A percentile compares a stretch with the other conserved stretches of the same genome.
Conservation (phyloP, 1,139 yeast species). For the Kodamaea ohmeri region DNA sequence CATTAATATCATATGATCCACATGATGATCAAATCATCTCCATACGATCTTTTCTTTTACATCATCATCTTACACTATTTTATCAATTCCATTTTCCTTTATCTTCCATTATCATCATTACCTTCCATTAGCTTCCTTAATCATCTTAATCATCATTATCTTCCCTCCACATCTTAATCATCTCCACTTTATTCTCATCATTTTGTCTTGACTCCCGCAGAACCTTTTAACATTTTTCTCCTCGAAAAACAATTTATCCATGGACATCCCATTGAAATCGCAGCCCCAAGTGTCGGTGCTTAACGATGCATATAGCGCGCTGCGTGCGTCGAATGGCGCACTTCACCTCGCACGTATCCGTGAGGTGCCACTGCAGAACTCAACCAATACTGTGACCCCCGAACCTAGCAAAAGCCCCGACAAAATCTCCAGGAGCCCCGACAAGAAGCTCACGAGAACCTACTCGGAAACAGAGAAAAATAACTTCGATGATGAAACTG, state of each 20-base stretch:
- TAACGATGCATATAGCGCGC: constrained; percentile 29
- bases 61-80: too few species aligned
- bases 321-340: too few species aligned
- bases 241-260: constrained; percentile 13
- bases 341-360: constrained; percentile 7
- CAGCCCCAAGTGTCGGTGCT: constrained; percentile 38
- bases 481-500: constrained; percentile 51
- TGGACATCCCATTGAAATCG: constrained; percentile 47
- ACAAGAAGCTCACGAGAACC: constrained; percentile 38
- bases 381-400: constrained; percentile 9
- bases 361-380: constrained; percentile 9
- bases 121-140: too few species aligned
- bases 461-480: constrained; percentile 57
- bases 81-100: too few species aligned
- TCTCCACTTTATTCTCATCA: background rate
- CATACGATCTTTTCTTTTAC: too few species aligned
- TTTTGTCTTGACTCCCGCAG: constrained; percentile 3
- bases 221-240: background rate
- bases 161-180: background rate
- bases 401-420: constrained; percentile 6
- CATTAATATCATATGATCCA: too few species aligned
- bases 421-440: constrained; percentile 11
- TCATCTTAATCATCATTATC: background rate
- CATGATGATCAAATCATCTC: too few species aligned
- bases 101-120: too few species aligned